Conservation (phyloP, 345 rosid species). For the Camelina laxa region DNA sequence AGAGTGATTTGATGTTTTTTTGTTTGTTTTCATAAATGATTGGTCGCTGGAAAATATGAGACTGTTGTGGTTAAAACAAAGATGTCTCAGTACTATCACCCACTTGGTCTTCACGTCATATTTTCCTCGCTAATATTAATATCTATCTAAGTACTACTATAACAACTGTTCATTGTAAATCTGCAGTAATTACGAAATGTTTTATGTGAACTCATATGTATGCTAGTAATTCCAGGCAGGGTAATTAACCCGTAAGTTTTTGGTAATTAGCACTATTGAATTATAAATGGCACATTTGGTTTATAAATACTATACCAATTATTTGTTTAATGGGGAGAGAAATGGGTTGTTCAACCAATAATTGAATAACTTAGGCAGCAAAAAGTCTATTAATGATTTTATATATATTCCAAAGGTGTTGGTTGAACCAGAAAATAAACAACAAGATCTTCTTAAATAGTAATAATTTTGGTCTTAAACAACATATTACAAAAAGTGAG, state of each 20-base stretch:
- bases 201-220: not conserved
- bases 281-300: not conserved
- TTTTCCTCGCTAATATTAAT: not conserved
- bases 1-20: conserved; percentile 37
- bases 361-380: not conserved
- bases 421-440: conserved; percentile 13
- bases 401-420: conserved; percentile 1
- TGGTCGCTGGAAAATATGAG: not conserved
- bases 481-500: not conserved
- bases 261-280: not conserved
- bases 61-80: conserved; percentile 13
- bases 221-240: not conserved
- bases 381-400: not conserved
- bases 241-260: not conserved
- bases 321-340: not conserved
- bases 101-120: not conserved
- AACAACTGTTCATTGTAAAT: not conserved
- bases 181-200: no score
- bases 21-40: conserved; percentile 24
- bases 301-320: not conserved
- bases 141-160: no score
- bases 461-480: not conserved
- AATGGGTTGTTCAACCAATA: conserved; percentile 19
- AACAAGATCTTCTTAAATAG: not conserved
- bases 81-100: not conserved